Percentiles rank a stretch among this genome's conserved stretches.
These are phyloP conservation scores for Dryas drummondii DNA, from an alignment of 306 rosid species.

Conservation along the genomic window DNA sequence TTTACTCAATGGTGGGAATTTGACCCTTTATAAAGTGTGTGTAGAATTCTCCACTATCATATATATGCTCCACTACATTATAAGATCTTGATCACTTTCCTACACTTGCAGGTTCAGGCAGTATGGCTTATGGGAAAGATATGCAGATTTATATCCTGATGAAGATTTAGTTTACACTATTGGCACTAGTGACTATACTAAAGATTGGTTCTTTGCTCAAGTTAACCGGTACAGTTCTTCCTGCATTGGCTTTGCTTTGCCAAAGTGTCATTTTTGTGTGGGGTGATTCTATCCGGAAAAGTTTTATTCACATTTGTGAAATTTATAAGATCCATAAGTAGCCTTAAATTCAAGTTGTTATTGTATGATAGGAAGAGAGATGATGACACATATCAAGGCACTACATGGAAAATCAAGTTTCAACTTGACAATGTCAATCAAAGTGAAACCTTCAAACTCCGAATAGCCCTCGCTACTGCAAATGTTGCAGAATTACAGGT, in stretches of 20 bases:
- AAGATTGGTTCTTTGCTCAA: conserved; percentile 95
- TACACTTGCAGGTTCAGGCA: conserved; percentile 65
- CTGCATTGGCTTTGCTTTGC: not conserved
- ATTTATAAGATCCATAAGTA: not conserved
- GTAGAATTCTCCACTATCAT: too few relatives aligned
- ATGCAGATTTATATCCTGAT: conserved; percentile 73
- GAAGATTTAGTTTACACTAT: conserved; percentile 66
- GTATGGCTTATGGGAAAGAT: conserved; percentile 93
- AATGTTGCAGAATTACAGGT: conserved; percentile 63
- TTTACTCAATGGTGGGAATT: too few relatives aligned
- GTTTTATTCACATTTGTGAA: not conserved
- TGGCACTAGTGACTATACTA: conserved; percentile 61
- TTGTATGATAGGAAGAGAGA: conserved; percentile 49
- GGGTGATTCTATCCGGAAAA: too few relatives aligned
- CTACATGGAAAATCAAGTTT: conserved; percentile 77
- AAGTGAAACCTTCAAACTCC: conserved; percentile 47
- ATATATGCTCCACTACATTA: not conserved
- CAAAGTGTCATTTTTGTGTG: not conserved
- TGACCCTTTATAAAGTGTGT: too few relatives aligned
- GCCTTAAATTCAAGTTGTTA: not conserved
- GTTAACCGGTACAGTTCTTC: conserved; percentile 63
- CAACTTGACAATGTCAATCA: conserved; percentile 39
- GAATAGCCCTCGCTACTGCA: conserved; percentile 69
- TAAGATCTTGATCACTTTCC: not conserved
- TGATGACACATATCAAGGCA: conserved; percentile 54